Conservation (phyloP, 2,329 filamentous ascomycete genomes). For the Aspergillus neotritici region DNA sequence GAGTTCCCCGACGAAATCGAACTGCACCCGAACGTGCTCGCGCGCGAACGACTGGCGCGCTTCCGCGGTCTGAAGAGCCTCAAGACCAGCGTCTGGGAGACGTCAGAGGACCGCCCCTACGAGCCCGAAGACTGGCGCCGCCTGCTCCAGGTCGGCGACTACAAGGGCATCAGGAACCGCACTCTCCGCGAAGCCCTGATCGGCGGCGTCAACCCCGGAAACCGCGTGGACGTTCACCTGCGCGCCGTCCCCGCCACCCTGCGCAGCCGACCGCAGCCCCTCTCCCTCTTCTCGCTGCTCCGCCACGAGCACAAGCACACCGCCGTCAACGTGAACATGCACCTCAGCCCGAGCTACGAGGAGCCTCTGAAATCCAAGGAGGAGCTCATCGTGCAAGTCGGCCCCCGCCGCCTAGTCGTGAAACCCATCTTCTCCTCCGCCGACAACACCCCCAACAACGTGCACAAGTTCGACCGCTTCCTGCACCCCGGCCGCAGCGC, state of each 20-base stretch:
- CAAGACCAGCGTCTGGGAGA: conserved; percentile 81
- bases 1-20: conserved; percentile 98
- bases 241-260: conserved; percentile 53
- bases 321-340: conserved; percentile 82
- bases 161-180: conserved; percentile 73
- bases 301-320: conserved; percentile 94
- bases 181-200: conserved; percentile 75
- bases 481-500: conserved; percentile 85
- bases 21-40: conserved; percentile 77
- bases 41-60: conserved; percentile 74
- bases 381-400: conserved; percentile 85
- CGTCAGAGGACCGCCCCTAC: conserved; percentile 75
- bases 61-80: conserved; percentile 92
- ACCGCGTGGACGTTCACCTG: conserved; percentile 74
- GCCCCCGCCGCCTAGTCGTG: conserved; percentile 76
- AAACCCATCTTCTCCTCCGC: conserved; percentile 84
- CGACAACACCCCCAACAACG: conserved; percentile 91
- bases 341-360: conserved; percentile 69
- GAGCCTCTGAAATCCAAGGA: conserved; percentile 84
- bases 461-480: conserved; percentile 93
- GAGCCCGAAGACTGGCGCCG: conserved; percentile 88
- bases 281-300: conserved; percentile 78
- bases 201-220: conserved; percentile 81
- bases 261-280: conserved; percentile 50
- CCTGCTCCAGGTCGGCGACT: conserved; percentile 81